Base-by-base conservation (phyloP, 1,284 basidiomycete species). In the Ustilago loliicola region DNA sequence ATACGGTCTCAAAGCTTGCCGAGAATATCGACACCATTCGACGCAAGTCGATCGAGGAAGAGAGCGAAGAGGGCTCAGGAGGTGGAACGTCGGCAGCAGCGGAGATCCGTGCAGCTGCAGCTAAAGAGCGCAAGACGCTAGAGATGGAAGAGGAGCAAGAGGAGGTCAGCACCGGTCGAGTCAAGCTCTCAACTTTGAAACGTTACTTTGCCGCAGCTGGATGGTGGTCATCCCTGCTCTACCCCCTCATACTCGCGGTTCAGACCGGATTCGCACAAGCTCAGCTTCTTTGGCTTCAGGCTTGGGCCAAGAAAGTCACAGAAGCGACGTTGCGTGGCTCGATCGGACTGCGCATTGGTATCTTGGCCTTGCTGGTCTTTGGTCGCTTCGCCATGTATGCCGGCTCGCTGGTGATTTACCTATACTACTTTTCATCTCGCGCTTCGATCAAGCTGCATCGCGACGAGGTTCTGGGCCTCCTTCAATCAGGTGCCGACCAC, bases 61-160 rank as follows among this genome's bases (percentile, higher is more conserved):
- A 55, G 2, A 38, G 23, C 40, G 38, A 29, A 2, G 61, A 48
- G 29, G 52, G 40, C 13, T 21, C 42, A 1, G 17, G 54, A 10
- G 61, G 51, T 38, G 61, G 53, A 51, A 45, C 52, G 6, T 62
- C 61, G 23, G 25, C 61, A 2, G 61, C 52, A 15, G 61, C 42
- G 2, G 32, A 55, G 25, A 23, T 62, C 10, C 61, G 61, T 13
- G 61, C 51, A 17, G 61, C 52, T 25, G 61, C 61, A 1, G 61
- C 61, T 7, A 62, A 48, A 21, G 61, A 55, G 52, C 30, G 38
- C 40, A 62, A 62, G 53, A 19, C 27, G 4, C 52, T 62, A 23
- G 61, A 62, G 4, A 52, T 47, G 25, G 53, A 62, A 29, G 61
- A 62, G 23, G 61, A 62, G 52, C 61, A 62, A 30, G 61, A 62